Base-by-base conservation (phyloP, 495 filamentous ascomycete genomes). In the Penicillium verhagenii region DNA sequence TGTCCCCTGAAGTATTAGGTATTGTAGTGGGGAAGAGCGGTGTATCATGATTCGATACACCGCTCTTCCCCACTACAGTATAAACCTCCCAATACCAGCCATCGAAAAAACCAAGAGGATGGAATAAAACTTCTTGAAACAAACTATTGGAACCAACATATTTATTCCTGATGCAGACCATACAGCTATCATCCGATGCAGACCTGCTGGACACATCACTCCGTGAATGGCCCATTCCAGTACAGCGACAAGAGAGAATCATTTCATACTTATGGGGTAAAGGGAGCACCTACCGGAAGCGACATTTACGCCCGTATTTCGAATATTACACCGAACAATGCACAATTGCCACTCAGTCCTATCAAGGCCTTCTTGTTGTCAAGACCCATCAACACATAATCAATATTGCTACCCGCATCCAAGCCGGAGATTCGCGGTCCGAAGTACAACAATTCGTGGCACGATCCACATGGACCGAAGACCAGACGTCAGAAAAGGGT, bases 241-340 rank as follows among this genome's bases (percentile, higher is more conserved):
- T 9, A 2, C 11, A 40, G 1, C 2, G 4, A 1, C 37, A 40
- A 20, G 37, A 40, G 19, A 6, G 16, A 20, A 40, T 40, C 11
- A 14, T 16, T 3, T 16, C 4, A 8, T 20, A 40, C 8, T 16
- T 40, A 9, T 45, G 42, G 42, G 42, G 42, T 11, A 45, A 21
- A 2, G 8, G 42, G 4, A 2, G 10, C n/a, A 26, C 2, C 11
- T 25, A 2, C 23, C 4, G 9, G 9, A 45, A 14, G 6, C 42
- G 24, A 11, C 2, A 45, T 45, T 25, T 45, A 10, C 19, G 23
- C 2, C 23, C 42, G 13, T 45, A 45, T 26, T 45, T 45, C 16
- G 18, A 45, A 45, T 45, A 45, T 25, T 45, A 45, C 16, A 45
- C 23, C 23, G 42, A 45, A 14, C 42, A 45, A 26, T 45, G 42